Percentiles rank a stretch among this genome's conserved stretches.
phyloP scores from a whole-genome alignment of 805 yeast species.

The Schwanniomyces pseudopolymorphus region DNA sequence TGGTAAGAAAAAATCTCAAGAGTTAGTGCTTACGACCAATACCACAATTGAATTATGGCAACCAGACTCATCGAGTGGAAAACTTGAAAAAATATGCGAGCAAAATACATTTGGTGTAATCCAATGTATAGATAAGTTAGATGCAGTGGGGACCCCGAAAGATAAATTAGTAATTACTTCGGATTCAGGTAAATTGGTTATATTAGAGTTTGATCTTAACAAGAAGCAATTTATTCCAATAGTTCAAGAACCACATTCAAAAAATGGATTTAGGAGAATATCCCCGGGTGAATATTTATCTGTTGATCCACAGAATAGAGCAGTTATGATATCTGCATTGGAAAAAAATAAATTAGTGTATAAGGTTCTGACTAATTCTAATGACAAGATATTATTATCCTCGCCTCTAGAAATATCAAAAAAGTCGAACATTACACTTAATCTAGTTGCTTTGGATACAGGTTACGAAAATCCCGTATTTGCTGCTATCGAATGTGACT shows the following conservation, averaged over 20 bases:
- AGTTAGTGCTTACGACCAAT: conserved; percentile 58
- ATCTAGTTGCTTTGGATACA: conserved; percentile 63
- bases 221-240: conserved; percentile 45
- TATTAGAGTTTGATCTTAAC: conserved; percentile 46
- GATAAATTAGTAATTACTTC: conserved; percentile 70
- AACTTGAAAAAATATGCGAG: conserved; percentile 39
- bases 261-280: conserved; percentile 71
- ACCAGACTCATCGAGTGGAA: conserved; percentile 57
- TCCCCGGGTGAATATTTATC: conserved; percentile 74
- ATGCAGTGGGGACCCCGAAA: conserved; percentile 49
- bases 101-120: conserved; percentile 60
- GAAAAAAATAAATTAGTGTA: conserved; percentile 76
- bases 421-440: conserved; percentile 51
- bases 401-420: conserved; percentile 74
- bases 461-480: conserved; percentile 82
- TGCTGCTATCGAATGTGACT: conserved; percentile 72
- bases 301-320: conserved; percentile 71
- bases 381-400: conserved; percentile 49
- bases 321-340: conserved; percentile 66
- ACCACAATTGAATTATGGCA: conserved; percentile 54
- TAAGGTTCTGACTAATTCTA: conserved; percentile 50
- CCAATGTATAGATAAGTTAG: conserved; percentile 50
- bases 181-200: conserved; percentile 72
- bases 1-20: conserved; percentile 54
- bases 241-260: conserved; percentile 65